Conservation (phyloP, 176 grass and related monocot species). For the Poa annua region DNA sequence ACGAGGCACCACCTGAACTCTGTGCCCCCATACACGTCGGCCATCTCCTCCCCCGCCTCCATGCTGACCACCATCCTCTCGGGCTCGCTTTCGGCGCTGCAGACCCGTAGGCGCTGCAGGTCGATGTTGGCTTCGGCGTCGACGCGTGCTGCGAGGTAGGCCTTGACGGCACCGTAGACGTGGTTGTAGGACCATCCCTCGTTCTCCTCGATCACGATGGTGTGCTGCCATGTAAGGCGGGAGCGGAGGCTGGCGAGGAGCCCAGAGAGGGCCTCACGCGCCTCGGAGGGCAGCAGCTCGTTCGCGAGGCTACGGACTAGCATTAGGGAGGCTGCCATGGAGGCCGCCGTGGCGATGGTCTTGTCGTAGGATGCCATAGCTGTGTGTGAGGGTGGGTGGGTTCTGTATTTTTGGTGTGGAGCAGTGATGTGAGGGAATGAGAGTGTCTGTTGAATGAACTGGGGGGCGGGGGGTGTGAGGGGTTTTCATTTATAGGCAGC, state of each 20-base stretch:
- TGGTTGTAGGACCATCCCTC: conserved; percentile 54
- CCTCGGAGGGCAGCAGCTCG: conserved; percentile 55
- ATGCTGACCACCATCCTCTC: conserved; percentile 42
- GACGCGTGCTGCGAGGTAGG: conserved; percentile 43
- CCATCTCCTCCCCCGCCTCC: conserved; percentile 49
- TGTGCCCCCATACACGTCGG: conserved; percentile 36
- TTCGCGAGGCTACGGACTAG: conserved; percentile 52
- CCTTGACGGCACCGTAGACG: conserved; percentile 34
- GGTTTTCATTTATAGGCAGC: conserved; percentile 11
- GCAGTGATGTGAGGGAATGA: background rate
- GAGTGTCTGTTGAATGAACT: background rate
- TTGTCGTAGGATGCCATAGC: conserved; percentile 62
- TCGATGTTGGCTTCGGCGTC: background rate
- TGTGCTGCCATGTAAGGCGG: conserved; percentile 45
- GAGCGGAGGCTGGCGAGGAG: conserved; percentile 45
- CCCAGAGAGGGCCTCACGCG: conserved; percentile 37
- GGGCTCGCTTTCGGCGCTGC: conserved; percentile 30
- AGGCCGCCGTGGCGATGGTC: conserved; percentile 52
- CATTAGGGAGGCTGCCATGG: conserved; percentile 53
- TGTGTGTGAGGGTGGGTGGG: background rate
- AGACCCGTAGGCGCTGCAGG: conserved; percentile 32
- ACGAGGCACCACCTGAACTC: conserved; percentile 50
- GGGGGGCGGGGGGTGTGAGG: background rate
- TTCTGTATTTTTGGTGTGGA: conserved; percentile 16
- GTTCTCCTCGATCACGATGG: conserved; percentile 60